Evolutionary conservation across 805 yeast species (phyloP).

Genomic region (Yarrowia sp.): DNA sequence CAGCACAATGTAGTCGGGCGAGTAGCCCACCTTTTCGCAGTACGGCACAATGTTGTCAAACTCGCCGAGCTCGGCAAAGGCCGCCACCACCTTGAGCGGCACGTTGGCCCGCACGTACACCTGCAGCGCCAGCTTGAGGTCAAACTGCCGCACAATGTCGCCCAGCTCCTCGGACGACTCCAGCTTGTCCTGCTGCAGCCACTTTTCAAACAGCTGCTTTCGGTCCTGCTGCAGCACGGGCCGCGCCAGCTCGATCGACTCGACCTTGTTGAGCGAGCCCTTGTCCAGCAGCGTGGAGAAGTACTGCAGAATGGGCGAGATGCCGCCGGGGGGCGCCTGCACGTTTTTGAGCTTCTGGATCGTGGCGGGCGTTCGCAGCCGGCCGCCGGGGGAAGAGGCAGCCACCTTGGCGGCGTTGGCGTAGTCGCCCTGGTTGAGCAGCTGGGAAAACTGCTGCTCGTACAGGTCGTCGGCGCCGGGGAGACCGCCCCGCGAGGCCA

Average conservation of each 20-base stretch:
- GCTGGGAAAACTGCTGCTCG: constrained; percentile 87
- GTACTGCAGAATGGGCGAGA: constrained; percentile 92
- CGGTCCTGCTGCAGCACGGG: constrained; percentile 96
- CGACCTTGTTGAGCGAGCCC: constrained; percentile 90
- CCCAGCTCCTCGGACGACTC: constrained; percentile 97
- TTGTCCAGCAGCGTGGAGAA: constrained; percentile 89
- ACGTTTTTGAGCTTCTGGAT: constrained; percentile 89
- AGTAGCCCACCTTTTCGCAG: constrained; percentile 85
- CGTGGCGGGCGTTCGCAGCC: constrained; percentile 89
- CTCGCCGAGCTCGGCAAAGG: constrained; percentile 94
- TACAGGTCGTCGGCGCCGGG: constrained; percentile 97
- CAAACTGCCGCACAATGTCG: constrained; percentile 90
- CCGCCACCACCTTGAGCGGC: constrained; percentile 87
- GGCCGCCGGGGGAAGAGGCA: constrained; percentile 83
- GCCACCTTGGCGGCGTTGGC: constrained; percentile 95
- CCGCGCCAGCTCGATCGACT: constrained; percentile 91
- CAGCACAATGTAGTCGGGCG: constrained; percentile 88
- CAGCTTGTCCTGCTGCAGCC: constrained; percentile 93
- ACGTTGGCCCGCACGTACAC: constrained; percentile 84
- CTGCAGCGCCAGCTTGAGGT: constrained; percentile 83
- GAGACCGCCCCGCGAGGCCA: constrained; percentile 94
- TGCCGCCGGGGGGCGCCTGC: constrained; percentile 92
- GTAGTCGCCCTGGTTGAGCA: constrained; percentile 84
- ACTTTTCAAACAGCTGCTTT: constrained; percentile 90
- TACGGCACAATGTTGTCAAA: constrained; percentile 95